Conservation (phyloP, 495 filamentous ascomycete genomes). For the Aspergillus asperescens region DNA sequence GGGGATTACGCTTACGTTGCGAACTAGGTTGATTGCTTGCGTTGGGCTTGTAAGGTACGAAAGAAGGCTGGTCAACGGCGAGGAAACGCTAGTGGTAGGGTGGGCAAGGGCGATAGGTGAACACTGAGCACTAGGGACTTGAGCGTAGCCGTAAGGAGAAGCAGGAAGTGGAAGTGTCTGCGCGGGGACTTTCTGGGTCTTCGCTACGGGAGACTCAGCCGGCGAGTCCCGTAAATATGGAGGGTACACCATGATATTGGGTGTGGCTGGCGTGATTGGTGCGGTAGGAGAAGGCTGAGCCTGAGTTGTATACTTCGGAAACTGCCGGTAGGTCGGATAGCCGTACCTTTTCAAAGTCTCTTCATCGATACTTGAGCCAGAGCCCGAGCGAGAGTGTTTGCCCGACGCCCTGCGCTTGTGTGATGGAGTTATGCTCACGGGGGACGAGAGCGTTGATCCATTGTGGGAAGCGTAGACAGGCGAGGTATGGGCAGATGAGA, state of each 20-base stretch:
- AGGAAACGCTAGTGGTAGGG: conserved; percentile 25
- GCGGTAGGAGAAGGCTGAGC: conserved; percentile 44
- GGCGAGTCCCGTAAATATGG: conserved; percentile 25
- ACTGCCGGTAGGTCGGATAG: conserved; percentile 75
- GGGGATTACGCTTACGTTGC: conserved; percentile 65
- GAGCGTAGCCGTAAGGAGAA: conserved; percentile 42
- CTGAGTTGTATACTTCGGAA: conserved; percentile 59
- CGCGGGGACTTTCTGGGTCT: conserved; percentile 23
- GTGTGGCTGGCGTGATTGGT: conserved; percentile 41
- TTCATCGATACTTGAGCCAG: conserved; percentile 64
- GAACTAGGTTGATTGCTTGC: conserved; percentile 75
- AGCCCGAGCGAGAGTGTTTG: conserved; percentile 56
- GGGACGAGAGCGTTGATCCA: conserved; percentile 51
- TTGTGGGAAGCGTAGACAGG: conserved; percentile 35
- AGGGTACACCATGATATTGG: conserved; percentile 39
- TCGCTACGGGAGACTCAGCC: conserved; percentile 14
- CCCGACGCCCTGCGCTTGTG: conserved; percentile 41
- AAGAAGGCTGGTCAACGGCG: conserved; percentile 62
- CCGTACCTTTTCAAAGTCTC: conserved; percentile 61
- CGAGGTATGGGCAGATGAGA: conserved; percentile 47
- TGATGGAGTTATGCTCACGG: conserved; percentile 54
- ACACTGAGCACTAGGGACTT: conserved; percentile 35
- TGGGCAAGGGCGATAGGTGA: conserved; percentile 47
- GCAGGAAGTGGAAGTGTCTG: conserved; percentile 37
- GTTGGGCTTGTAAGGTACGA: conserved; percentile 74